phyloP scores from a whole-genome alignment of 805 yeast species.

The Phaffomyces opuntiae region DNA sequence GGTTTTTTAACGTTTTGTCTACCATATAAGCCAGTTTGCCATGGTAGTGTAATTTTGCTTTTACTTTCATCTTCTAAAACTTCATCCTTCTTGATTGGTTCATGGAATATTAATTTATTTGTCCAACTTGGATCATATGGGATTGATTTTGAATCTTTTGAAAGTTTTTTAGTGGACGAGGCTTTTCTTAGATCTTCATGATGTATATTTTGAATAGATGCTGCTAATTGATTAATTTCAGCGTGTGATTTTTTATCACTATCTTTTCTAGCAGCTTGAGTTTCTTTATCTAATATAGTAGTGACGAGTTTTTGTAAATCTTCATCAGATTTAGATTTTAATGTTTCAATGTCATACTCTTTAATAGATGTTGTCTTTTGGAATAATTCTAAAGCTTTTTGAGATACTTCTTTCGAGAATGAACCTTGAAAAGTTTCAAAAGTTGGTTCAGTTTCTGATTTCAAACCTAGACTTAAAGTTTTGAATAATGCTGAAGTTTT shows the following conservation, averaged over 20 bases:
- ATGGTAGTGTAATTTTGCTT: conserved; percentile 59
- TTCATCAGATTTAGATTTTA: conserved; percentile 10
- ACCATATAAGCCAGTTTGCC: conserved; percentile 79
- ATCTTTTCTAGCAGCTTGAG: conserved; percentile 21
- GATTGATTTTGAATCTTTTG: conserved; percentile 21
- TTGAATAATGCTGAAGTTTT: conserved; percentile 13
- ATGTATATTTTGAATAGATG: conserved; percentile 18
- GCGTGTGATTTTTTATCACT: conserved; percentile 25
- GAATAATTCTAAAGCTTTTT: conserved; percentile 18
- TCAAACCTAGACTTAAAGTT: conserved; percentile 13
- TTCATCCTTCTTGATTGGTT: conserved; percentile 37
- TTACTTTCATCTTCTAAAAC: conserved; percentile 43
- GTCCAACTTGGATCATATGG: conserved; percentile 49
- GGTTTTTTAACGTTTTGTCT: conserved; percentile 69
- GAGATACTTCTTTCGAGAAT: conserved; percentile 16
- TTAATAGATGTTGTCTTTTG: conserved; percentile 12
- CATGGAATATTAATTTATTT: conserved; percentile 34
- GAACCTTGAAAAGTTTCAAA: conserved; percentile 6
- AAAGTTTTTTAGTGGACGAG: conserved; percentile 24
- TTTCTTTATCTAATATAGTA: conserved; percentile 7
- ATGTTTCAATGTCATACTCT: conserved; percentile 9
- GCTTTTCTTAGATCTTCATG: conserved; percentile 24
- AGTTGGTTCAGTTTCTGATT: conserved; percentile 9
- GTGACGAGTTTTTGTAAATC: conserved; percentile 6
- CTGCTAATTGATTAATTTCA: conserved; percentile 18